Conservation (phyloP, 1,284 basidiomycete genomes). For the Trichosporon asahii region DNA sequence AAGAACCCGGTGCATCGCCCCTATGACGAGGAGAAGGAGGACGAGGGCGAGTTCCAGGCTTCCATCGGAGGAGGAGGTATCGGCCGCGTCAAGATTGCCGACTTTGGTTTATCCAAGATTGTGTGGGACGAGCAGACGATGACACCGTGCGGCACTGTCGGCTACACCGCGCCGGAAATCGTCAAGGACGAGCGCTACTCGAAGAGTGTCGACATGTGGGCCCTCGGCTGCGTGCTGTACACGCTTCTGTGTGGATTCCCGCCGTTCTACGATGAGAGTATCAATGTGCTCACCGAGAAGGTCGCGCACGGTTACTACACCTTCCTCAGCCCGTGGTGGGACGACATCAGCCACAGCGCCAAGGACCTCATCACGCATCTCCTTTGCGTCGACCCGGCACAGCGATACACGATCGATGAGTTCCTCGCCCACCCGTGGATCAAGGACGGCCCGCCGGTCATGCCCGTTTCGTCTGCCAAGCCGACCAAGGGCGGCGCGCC, state of each 20-base stretch:
- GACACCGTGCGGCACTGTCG: conserved; percentile 98
- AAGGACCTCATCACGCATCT: conserved; percentile 95
- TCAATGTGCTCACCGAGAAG: conserved; percentile 96
- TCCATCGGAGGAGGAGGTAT: conserved; percentile 95
- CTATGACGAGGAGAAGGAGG: conserved; percentile 98
- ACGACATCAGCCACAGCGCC: conserved; percentile 82
- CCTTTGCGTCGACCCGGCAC: conserved; percentile 90
- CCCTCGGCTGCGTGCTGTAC: conserved; percentile 95
- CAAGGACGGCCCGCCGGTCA: conserved; percentile 55
- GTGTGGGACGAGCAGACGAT: conserved; percentile 99
- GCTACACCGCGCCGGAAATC: conserved; percentile 98
- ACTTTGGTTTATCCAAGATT: conserved; percentile 96
- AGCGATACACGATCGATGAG: conserved; percentile 96
- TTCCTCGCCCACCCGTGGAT: conserved; percentile 95
- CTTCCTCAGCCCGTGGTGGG: conserved; percentile 99
- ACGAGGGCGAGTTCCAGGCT: conserved; percentile 92
- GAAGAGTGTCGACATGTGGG: conserved; percentile 99
- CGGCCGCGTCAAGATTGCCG: conserved; percentile 96
- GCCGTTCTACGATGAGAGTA: conserved; percentile 98
- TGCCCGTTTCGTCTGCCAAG: conserved; percentile 34
- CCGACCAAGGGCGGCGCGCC: conserved; percentile 35
- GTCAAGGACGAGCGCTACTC: conserved; percentile 99
- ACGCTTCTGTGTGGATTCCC: conserved; percentile 98
- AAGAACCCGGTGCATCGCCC: conserved; percentile 71
- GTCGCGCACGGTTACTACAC: conserved; percentile 97